Evolutionary conservation across 345 rosid genomes (phyloP), one percentile per base, ranked within the genome.

Genomic region (Lepidium didymum): DNA sequence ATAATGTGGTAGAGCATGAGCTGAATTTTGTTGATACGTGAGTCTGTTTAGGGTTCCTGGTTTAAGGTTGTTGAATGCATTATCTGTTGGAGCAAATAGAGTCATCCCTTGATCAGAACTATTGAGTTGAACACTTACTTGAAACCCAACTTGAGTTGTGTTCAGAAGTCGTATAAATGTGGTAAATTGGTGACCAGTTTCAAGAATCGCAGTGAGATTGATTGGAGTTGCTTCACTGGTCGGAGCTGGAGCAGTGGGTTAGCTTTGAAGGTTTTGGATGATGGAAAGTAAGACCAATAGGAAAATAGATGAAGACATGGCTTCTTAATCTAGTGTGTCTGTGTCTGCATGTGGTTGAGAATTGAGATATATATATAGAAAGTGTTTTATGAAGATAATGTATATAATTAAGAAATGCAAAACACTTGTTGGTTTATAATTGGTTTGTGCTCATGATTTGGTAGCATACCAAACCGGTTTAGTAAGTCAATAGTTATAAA

Each of bases 201-300:
- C 85, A 10, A 91, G 91, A 79, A 91, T 72, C 4, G 79, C 88
- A 1, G 93, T 91, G 70, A 88, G 41, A 74, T 88, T 91, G 36
- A 82, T 16, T 3, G 87, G 87, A 36, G 82, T 86, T 3, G 89
- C 4, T 0, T 86, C 76, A 41, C 4, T 65, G 23, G 75, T 60
- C 0, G 90, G 89, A 16, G 92, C 85, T 0, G 85, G 85, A 37
- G 92, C 89, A 11, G 14, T 55, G 44, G 56, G 23, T 34, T 54
- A 64, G 60, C 61, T 65, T 38, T 29, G 60, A 31, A 40, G 41
- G 38, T 27, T 11, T 25, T 27, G 51, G 60, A 41, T 31, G 41
- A 29, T 40, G 8, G 9, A 14, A n/a, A 65, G 2, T 1, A 52
- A 53, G 31, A 65, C 15, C 18, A 64, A 51, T 5, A 38, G 8